A percentile compares a stretch with the other conserved stretches of the same genome.
Evolutionary conservation across 2,329 filamentous ascomycete species (phyloP).

Genomic region (Cladosporium sp.): DNA sequence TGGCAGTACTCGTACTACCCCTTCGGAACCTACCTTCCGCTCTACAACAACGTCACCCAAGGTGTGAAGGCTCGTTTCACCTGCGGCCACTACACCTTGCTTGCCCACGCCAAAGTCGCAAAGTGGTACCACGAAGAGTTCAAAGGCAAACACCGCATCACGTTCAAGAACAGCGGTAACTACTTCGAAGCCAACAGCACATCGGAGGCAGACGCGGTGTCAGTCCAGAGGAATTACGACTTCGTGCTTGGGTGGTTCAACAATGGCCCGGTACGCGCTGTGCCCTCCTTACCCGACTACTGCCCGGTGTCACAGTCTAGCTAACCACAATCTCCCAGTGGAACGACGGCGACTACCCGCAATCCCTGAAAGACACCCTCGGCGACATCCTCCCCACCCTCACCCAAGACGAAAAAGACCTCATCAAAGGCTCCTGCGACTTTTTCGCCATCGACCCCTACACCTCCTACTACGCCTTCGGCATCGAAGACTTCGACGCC

Average conservation of each 20-base stretch:
- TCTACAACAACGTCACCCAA: conserved; percentile 43
- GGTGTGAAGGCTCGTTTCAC: conserved; percentile 32
- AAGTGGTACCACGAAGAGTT: conserved; percentile 49
- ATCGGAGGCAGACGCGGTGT: conserved; percentile 34
- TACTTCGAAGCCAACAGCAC: conserved; percentile 38
- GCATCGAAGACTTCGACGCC: conserved; percentile 31
- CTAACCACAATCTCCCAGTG: conserved; percentile 42
- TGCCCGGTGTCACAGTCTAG: not conserved
- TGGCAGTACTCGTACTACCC: conserved; percentile 44
- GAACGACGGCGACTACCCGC: conserved; percentile 48
- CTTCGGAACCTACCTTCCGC: conserved; percentile 46
- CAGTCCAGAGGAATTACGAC: conserved; percentile 36
- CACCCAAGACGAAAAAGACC: conserved; percentile 34
- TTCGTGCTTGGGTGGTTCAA: conserved; percentile 43
- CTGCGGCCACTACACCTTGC: conserved; percentile 41
- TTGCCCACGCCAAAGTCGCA: conserved; percentile 41
- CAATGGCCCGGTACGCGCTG: not conserved
- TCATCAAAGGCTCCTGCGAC: conserved; percentile 36
- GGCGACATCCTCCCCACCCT: conserved; percentile 35
- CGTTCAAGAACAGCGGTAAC: conserved; percentile 40
- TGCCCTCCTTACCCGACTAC: not conserved
- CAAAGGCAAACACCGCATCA: conserved; percentile 38
- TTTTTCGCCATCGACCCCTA: conserved; percentile 41
- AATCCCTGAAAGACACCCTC: conserved; percentile 39
- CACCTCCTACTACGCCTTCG: conserved; percentile 33